Conservation (phyloP, 768 basidiomycete species). For the Porpolomopsis calyptriformis region DNA sequence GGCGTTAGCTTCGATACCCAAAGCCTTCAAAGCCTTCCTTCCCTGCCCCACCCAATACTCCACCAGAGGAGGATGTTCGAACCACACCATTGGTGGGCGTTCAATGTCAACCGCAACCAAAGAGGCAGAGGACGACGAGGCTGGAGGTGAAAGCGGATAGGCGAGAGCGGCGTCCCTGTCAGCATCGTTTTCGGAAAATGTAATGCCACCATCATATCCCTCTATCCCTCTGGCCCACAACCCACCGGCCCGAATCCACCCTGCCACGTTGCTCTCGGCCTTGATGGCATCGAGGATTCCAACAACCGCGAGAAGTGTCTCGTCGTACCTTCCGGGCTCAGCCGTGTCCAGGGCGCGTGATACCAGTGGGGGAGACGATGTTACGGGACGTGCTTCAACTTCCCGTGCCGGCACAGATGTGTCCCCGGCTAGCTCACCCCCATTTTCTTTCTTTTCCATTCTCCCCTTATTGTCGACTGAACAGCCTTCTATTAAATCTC, state of each 20-base stretch:
- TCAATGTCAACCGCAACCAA: constrained; percentile 14
- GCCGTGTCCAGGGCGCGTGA: too few species aligned
- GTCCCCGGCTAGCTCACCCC: background rate
- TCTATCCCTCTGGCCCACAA: constrained; percentile 16
- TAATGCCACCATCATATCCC: too few species aligned
- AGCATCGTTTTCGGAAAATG: background rate
- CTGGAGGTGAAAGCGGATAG: too few species aligned
- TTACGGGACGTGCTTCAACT: background rate
- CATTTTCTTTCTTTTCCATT: constrained; percentile 5
- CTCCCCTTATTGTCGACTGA: too few species aligned
- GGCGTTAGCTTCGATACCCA: constrained; percentile 37
- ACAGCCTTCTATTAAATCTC: background rate
- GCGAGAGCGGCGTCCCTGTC: constrained; percentile 2
- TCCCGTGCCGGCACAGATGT: background rate
- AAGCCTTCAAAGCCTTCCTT: constrained; percentile 32
- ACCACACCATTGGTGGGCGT: constrained; percentile 38
- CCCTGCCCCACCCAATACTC: constrained; percentile 45
- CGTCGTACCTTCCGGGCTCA: constrained; percentile 29
- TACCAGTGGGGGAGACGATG: background rate
- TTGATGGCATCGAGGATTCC: constrained; percentile 55
- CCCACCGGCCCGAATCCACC: constrained; percentile 54
- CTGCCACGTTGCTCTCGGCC: constrained; percentile 51
- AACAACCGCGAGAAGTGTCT: constrained; percentile 52
- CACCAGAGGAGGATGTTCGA: constrained; percentile 33
- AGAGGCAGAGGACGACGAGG: background rate